phyloP scores from a whole-genome alignment of 1,284 basidiomycete genomes.

The Cryptococcus floricola region DNA sequence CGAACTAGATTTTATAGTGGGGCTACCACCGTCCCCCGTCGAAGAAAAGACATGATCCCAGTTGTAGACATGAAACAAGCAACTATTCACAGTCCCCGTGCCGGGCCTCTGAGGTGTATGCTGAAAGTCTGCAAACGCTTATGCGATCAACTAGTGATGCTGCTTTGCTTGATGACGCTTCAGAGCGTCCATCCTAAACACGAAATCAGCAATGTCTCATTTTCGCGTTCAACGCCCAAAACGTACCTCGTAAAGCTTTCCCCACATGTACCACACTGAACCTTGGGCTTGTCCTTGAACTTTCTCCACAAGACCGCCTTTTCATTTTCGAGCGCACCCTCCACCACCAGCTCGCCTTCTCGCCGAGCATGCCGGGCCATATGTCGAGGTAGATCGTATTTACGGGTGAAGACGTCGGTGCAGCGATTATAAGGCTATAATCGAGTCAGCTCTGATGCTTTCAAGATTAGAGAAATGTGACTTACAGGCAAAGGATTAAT shows the following conservation, averaged over 20 bases:
- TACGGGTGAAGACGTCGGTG: constrained; percentile 44
- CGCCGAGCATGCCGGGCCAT: constrained; percentile 46
- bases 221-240: not conserved
- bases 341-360: constrained; percentile 45
- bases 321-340: constrained; percentile 40
- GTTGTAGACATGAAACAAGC: too few relatives aligned
- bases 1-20: too few relatives aligned
- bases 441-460: not conserved
- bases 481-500: constrained; percentile 43
- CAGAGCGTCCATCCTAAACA: constrained; percentile 40
- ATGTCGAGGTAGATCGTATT: constrained; percentile 47
- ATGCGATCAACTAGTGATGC: constrained; percentile 17
- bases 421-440: constrained; percentile 44
- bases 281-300: constrained; percentile 45
- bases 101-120: too few relatives aligned
- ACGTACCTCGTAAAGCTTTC: constrained; percentile 45
- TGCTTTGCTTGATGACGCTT: constrained; percentile 48
- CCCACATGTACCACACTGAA: constrained; percentile 35
- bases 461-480: not conserved
- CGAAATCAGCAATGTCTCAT: not conserved
- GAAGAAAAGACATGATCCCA: too few relatives aligned
- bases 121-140: not conserved
- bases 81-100: too few relatives aligned
- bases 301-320: constrained; percentile 45
- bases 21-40: too few relatives aligned